Conservation (phyloP, 2,329 filamentous ascomycete species). For the Neofusicoccum sp. region DNA sequence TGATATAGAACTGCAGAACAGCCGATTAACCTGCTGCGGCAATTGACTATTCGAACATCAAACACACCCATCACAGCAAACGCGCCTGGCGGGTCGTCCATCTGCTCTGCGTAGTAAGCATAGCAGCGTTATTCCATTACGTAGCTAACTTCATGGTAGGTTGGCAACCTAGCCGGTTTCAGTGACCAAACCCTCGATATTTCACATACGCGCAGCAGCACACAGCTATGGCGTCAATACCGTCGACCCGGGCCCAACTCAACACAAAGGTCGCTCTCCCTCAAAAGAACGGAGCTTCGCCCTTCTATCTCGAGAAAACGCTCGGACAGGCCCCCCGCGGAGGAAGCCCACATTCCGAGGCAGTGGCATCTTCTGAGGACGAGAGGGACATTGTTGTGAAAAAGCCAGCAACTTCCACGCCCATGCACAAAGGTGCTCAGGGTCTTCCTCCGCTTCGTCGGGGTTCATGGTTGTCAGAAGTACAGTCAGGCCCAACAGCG, state of each 20-base stretch:
- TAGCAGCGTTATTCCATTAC: not conserved
- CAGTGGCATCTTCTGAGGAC: slow-evolving; percentile 89
- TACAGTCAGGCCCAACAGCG: slow-evolving; percentile 50
- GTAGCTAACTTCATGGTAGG: not conserved
- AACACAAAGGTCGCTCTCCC: not conserved
- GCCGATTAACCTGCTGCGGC: not conserved
- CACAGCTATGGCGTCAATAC: slow-evolving; percentile 12
- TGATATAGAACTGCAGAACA: not conserved
- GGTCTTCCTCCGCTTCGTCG: slow-evolving; percentile 48
- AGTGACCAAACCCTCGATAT: too few relatives aligned
- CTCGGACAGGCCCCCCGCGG: slow-evolving; percentile 11
- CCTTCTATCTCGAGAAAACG: slow-evolving; percentile 12
- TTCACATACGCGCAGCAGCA: not conserved
- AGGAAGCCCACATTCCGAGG: slow-evolving; percentile 84
- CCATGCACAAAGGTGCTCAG: slow-evolving; percentile 43
- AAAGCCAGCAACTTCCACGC: slow-evolving; percentile 5
- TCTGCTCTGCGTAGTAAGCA: not conserved
- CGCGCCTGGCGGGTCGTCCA: not conserved
- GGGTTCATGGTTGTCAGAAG: slow-evolving; percentile 80
- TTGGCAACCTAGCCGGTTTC: slow-evolving; percentile 1
- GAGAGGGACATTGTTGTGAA: slow-evolving; percentile 60
- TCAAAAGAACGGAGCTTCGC: slow-evolving; percentile 10
- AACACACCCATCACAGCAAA: not conserved
- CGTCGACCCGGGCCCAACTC: slow-evolving; percentile 6
- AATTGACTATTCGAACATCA: not conserved